Evolutionary conservation across 1,139 yeast species (phyloP).

Genomic region (Debaryomyces psychrophilus): DNA sequence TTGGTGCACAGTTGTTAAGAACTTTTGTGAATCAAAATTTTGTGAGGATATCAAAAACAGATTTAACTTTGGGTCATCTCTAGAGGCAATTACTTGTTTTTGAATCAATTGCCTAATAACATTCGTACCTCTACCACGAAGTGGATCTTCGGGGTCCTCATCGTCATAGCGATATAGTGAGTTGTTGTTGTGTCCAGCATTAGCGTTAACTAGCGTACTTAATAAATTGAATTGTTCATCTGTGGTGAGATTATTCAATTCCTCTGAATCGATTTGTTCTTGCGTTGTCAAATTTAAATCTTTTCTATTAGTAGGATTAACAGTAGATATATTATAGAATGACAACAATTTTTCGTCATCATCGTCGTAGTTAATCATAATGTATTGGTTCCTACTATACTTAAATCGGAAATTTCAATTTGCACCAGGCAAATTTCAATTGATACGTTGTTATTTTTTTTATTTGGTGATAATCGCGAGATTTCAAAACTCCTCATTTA

Average conservation of each 20-base stretch:
- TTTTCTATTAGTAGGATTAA: constrained; percentile 25
- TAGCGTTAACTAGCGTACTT: constrained; percentile 26
- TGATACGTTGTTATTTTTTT: constrained; percentile 4
- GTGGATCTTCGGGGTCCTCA: constrained; percentile 52
- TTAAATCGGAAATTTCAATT: not conserved
- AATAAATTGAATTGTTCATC: constrained; percentile 38
- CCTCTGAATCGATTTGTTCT: constrained; percentile 29
- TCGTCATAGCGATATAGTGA: constrained; percentile 16
- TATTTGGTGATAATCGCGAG: constrained; percentile 3
- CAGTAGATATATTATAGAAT: constrained; percentile 31
- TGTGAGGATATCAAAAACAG: constrained; percentile 73
- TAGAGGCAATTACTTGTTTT: constrained; percentile 39
- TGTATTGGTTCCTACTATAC: constrained; percentile 4
- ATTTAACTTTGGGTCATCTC: constrained; percentile 46
- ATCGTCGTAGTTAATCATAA: constrained; percentile 34
- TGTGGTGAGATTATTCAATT: constrained; percentile 23
- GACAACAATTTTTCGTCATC: constrained; percentile 24
- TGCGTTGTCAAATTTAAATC: constrained; percentile 25
- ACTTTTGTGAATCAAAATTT: constrained; percentile 69
- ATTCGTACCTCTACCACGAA: constrained; percentile 52
- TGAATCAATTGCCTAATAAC: constrained; percentile 46
- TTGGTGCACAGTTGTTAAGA: constrained; percentile 69
- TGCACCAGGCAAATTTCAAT: not conserved
- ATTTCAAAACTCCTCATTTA: not conserved
- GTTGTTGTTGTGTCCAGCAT: constrained; percentile 9